Evolutionary conservation across 2,329 filamentous ascomycete species (phyloP).

Genomic region (Xylaria sp.): DNA sequence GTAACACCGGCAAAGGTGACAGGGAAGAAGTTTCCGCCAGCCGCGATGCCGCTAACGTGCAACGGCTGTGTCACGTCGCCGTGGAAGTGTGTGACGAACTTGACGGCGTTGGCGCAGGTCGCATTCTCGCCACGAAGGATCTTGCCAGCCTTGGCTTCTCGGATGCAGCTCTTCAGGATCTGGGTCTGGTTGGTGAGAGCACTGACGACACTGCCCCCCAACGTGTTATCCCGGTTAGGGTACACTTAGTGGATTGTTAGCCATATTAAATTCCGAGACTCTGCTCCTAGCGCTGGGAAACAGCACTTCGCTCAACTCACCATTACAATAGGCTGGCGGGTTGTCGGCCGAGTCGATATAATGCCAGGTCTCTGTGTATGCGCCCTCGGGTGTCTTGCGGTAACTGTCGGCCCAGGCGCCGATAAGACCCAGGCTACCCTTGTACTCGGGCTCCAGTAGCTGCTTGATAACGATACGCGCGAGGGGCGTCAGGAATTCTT

Average conservation of each 20-base stretch:
- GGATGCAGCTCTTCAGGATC: conserved; percentile 38
- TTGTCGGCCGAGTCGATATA: conserved; percentile 55
- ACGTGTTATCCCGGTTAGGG: conserved; percentile 52
- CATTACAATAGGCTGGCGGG: conserved; percentile 51
- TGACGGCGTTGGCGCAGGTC: conserved; percentile 46
- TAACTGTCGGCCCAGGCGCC: conserved; percentile 55
- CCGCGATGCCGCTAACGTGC: conserved; percentile 53
- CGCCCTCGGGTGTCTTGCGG: conserved; percentile 50
- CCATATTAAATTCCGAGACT: background rate
- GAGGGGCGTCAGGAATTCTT: conserved; percentile 38
- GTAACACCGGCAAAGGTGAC: conserved; percentile 55
- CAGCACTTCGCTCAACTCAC: conserved; percentile 11
- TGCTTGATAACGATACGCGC: conserved; percentile 44
- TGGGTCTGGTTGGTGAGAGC: conserved; percentile 44
- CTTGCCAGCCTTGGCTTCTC: conserved; percentile 34
- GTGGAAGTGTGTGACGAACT: conserved; percentile 53
- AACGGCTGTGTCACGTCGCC: conserved; percentile 58
- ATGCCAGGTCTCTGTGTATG: conserved; percentile 52
- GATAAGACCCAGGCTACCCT: conserved; percentile 50
- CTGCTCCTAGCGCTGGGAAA: background rate
- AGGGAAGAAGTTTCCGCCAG: conserved; percentile 59
- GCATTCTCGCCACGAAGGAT: conserved; percentile 33
- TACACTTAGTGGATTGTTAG: conserved; percentile 41
- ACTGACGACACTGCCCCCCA: conserved; percentile 44
- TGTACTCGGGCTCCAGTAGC: conserved; percentile 47